Evolutionary conservation across 163 green algal species (phyloP), one percentile per base, ranked within the genome.

Genomic region (Scenedesmus sp.): DNA sequence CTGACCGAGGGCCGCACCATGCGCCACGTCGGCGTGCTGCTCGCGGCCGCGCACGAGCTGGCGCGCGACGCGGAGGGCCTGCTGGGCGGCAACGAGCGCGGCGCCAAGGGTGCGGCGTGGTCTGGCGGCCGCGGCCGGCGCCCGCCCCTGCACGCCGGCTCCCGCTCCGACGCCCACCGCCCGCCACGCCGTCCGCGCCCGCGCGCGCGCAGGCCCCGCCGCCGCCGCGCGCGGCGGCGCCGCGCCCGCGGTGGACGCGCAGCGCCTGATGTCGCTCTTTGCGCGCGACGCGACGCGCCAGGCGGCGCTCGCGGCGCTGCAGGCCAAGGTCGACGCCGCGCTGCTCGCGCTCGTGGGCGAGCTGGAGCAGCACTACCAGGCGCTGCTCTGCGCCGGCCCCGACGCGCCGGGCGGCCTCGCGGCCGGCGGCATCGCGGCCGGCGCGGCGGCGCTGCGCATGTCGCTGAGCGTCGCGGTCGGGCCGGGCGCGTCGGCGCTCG

Each of bases 211-310:
- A n/a, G n/a, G n/a, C n/a, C n/a, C n/a, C n/a, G n/a, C n/a, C n/a
- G n/a, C n/a, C n/a, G n/a, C n/a, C n/a, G n/a, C n/a, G n/a, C n/a
- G n/a, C n/a, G n/a, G n/a, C n/a, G n/a, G n/a, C n/a, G n/a, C n/a
- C n/a, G n/a, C n/a, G 22, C 50, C n/a, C 6, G 34, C 15, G 22
- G 67, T 64, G 22, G 53, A 76, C 18, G 24, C n/a, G n/a, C n/a
- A n/a, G n/a, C n/a, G n/a, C n/a, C 34, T 77, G n/a, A 67, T 77
- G 69, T 54, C 69, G 5, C 53, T 56, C 53, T 67, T 77, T 44
- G 64, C 53, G 53, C 31, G 54, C 11, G 36, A 67, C 34, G 69
- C 39, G 24, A 26, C 47, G n/a, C 29, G 54, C 15, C 69, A 77
- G 39, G 36, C 28, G 44, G 33, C 42, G 54, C 54, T 77, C 9